Evolutionary conservation across 2,329 filamentous ascomycete species (phyloP), one percentile per base, ranked within the genome.

Genomic region (Lasiodiplodia sp.): DNA sequence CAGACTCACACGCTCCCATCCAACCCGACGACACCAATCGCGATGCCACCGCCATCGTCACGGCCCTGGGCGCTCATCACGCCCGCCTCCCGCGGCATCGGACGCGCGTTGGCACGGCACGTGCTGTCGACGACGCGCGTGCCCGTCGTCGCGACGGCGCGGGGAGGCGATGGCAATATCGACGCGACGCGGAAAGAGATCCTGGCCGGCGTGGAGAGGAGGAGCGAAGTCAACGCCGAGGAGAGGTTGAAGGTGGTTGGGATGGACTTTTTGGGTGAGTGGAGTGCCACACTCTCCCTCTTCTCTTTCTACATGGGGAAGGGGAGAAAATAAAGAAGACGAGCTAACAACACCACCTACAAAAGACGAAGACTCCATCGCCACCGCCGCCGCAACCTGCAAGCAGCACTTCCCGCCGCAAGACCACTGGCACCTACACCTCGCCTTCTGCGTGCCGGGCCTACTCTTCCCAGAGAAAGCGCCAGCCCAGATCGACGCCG

Each of bases 391-490:
- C 21, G 82, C 87, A 4, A 76, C 77, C 57, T 88, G 88, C 34
- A 80, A 81, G 25, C 75, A 80, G 7, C 79, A 87, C 10, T 91
- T 91, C 77, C 85, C 87, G 0, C 62, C 69, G 2, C 52, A 64
- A 0, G 25, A 55, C 40, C 52, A 34, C n/a, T 63, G 66, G 56
- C 68, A 69, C 38, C 68, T 96, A 14, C 91, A 89, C 69, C 85
- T 95, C 53, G 87, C 87, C 2, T 87, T 93, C 73, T 87, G 87
- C 37, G 80, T 94, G 2, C 91, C 92, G 0, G 93, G 92, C 0
- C 83, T 94, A 47, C 85, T 96, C 12, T 85, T 87, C 72, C 88
- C 92, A 0, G 93, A 96, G 76, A 93, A 91, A 77, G 87, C 88
- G 1, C 91, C 90, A 0, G 73, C 79, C 0, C 89, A 92, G 73